Evolutionary conservation across 1,284 basidiomycete genomes (phyloP).

Genomic region (Ceratobasidium sp.): DNA sequence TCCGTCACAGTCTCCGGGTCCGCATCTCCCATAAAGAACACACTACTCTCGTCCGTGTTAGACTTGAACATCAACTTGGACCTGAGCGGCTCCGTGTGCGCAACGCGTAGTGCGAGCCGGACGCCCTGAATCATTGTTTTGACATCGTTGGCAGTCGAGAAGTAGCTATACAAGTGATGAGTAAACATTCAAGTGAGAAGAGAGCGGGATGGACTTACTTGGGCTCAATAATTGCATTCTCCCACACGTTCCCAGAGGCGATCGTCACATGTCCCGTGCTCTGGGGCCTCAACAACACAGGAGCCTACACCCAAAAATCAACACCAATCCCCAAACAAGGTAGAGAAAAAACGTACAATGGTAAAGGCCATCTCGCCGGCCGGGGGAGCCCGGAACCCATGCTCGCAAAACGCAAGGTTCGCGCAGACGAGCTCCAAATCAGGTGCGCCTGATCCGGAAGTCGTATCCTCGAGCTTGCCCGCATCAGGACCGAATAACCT

Average conservation of each 20-base stretch:
- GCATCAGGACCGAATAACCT: constrained; percentile 19
- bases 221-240: constrained; percentile 58
- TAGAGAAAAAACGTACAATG: constrained; percentile 13
- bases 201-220: constrained; percentile 50
- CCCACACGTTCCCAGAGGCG: constrained; percentile 53
- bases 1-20: constrained; percentile 54
- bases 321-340: constrained; percentile 10
- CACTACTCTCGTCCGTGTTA: constrained; percentile 50
- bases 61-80: constrained; percentile 52
- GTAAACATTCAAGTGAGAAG: constrained; percentile 41
- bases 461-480: constrained; percentile 31
- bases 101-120: constrained; percentile 50
- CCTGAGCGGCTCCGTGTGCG: constrained; percentile 49
- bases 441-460: constrained; percentile 52
- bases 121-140: constrained; percentile 51
- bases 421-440: constrained; percentile 57
- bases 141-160: constrained; percentile 48
- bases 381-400: constrained; percentile 47
- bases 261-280: constrained; percentile 56
- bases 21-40: constrained; percentile 53
- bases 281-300: constrained; percentile 48
- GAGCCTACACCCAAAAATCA: constrained; percentile 38
- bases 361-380: constrained; percentile 45
- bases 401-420: constrained; percentile 50
- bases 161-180: constrained; percentile 45